phyloP scores from a whole-genome alignment of 1,284 basidiomycete species.

The Boletus mariae region DNA sequence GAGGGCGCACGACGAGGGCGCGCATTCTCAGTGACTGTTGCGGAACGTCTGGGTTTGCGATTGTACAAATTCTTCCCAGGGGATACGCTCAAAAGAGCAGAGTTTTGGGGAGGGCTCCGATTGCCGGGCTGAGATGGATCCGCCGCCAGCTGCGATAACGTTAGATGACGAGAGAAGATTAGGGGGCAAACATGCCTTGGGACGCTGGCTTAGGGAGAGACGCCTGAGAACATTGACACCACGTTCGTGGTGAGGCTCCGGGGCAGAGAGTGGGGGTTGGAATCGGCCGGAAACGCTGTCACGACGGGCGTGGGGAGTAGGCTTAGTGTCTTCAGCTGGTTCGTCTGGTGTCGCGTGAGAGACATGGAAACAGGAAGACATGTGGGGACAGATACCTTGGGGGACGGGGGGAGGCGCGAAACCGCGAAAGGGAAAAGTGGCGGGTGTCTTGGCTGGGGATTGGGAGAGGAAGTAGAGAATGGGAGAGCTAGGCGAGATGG shows the following conservation, averaged over 20 bases:
- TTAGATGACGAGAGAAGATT: background rate
- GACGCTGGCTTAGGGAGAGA: slow-evolving; percentile 60
- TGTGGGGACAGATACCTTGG: slow-evolving; percentile 47
- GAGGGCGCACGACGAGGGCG: slow-evolving; percentile 66
- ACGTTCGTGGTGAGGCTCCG: slow-evolving; percentile 54
- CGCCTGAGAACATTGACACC: slow-evolving; percentile 66
- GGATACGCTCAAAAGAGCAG: slow-evolving; percentile 31
- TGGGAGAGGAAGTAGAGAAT: slow-evolving; percentile 67
- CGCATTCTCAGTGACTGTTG: slow-evolving; percentile 49
- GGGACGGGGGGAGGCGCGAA: slow-evolving; percentile 52
- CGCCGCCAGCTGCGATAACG: slow-evolving; percentile 6
- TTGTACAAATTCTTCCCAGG: slow-evolving; percentile 3
- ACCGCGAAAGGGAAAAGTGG: slow-evolving; percentile 61
- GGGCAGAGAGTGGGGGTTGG: slow-evolving; percentile 35
- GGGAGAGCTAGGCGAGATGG: slow-evolving; percentile 60
- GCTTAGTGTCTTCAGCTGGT: slow-evolving; percentile 39
- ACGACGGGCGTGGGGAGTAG: slow-evolving; percentile 46
- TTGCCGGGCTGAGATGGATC: slow-evolving; percentile 19
- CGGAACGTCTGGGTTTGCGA: slow-evolving; percentile 53
- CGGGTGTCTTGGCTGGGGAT: slow-evolving; percentile 42
- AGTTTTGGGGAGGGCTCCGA: slow-evolving; percentile 47
- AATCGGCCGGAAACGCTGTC: slow-evolving; percentile 50
- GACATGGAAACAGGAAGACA: background rate
- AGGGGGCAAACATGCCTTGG: slow-evolving; percentile 44
- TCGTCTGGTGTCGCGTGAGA: slow-evolving; percentile 33